Evolutionary conservation across 768 basidiomycete species (phyloP), one percentile per base, ranked within the genome.

Genomic region (Tephrocybe rancida): DNA sequence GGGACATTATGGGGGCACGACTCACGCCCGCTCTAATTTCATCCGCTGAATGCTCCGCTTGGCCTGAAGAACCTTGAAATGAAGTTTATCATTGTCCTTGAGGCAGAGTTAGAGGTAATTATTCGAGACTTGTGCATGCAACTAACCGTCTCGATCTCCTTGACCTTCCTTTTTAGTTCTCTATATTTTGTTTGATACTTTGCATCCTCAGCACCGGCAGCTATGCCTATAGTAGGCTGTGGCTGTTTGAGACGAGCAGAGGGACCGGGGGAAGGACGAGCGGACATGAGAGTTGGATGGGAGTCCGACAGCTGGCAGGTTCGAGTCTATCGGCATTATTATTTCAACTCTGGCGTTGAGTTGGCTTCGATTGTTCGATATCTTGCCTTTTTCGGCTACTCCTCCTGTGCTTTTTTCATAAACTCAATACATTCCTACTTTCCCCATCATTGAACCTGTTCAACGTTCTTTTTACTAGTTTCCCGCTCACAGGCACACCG

Each of bases 101-200:
- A 54, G 50, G 38, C 56, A 52, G 56, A 62, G 56, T 57, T 52
- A 60, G 54, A 61, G 56, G 34, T 53, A 46, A 56, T 39, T 27
- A 47, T 19, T 5, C 22, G 41, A 38, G 35, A 57, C 19, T 59
- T 47, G 14, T 1, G 25, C 49, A 53, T 47, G 32, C 55, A 61
- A 82, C 87, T 61, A 55, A 91, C 92, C 27, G 77, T 70, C 73
- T 94, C 92, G 58, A 93, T 88, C 70, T 93, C 90, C 67, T 85
- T 88, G 53, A 93, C 90, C 73, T 92, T 92, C 71, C 86, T 82
- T 70, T 90, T 92, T 58, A 94, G 76, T 54, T 94, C 91, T 69
- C 85, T 90, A 75, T 93, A 94, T 72, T 93, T 93, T 64, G 83
- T 81, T 55, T 90, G 87, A 68, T 93, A 94, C 71, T 91, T 92